Base-by-base conservation (phyloP, 2,329 filamentous ascomycete genomes). In the Ustilaginoidea virens region DNA sequence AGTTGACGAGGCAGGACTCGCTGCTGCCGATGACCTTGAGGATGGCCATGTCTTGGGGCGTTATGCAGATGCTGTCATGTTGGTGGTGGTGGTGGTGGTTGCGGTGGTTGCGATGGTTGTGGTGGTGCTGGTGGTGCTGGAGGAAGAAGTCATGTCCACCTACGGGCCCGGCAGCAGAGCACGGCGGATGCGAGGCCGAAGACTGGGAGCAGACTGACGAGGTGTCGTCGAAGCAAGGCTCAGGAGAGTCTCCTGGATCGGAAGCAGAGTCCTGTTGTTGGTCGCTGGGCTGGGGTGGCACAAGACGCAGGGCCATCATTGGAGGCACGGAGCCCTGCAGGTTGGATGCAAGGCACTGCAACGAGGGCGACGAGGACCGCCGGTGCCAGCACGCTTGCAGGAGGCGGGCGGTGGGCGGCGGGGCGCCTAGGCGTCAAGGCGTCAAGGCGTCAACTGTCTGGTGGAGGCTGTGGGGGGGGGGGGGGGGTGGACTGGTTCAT, bases 261-360 rank as follows among this genome's bases (percentile, higher is more conserved):
- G 39, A 36, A 13, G 35, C 39, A 18, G 39, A 39, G 22, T 42
- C 39, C 16, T n/a, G n/a, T n/a, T n/a, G n/a, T n/a, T 38, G 27
- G 25, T 30, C 22, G 29, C 29, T 27, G 23, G 21, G 31, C 29
- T 38, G 37, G 40, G 38, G 40, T 40, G 35, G 30, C 30, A 40
- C 36, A 35, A 33, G 27, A 32, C 36, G 39, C 36, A 36, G 33
- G 31, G 36, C 36, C 42, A 45, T 46, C 35, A 44, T 43, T 45
- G 42, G 42, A 38, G 32, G 32, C 22, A 26, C 29, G 16, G n/a
- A n/a, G 33, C 32, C 36, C 39, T 41, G 41, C 41, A 42, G 37
- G 37, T 28, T 22, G 24, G 33, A 33, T 40, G 40, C 34, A 40
- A 39, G 36, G 38, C 33, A 35, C 33, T 35, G 26, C 33, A 25